phyloP scores from a whole-genome alignment of 768 basidiomycete species.

The Dioszegia hungarica region DNA sequence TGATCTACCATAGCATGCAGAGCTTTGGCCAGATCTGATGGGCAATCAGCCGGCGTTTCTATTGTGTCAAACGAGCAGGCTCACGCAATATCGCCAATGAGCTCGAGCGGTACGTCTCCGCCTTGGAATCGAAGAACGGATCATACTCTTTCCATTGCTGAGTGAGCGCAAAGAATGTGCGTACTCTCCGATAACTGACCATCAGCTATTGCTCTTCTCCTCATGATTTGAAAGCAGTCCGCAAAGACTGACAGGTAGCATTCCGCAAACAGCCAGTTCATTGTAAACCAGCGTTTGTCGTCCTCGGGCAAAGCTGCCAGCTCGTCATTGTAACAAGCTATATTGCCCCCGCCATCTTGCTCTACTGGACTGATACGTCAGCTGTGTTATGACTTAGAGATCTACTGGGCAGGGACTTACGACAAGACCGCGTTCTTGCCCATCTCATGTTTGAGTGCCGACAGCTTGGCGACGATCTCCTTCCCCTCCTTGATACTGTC shows the following conservation, averaged over 20 bases:
- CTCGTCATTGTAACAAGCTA: slow-evolving; percentile 71
- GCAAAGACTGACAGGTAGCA: slow-evolving; percentile 99
- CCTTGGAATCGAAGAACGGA: slow-evolving; percentile 76
- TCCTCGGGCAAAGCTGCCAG: slow-evolving; percentile 55
- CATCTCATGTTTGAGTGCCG: slow-evolving; percentile 84
- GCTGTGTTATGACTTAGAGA: not conserved
- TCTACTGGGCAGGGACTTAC: slow-evolving; percentile 49
- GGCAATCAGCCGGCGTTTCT: too few relatives aligned
- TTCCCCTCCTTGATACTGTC: slow-evolving; percentile 66
- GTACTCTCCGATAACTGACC: slow-evolving; percentile 81
- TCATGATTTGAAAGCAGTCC: slow-evolving; percentile 74
- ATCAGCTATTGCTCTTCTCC: too few relatives aligned
- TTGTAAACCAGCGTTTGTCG: too few relatives aligned
- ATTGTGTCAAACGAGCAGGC: too few relatives aligned
- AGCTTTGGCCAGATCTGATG: slow-evolving; percentile 45
- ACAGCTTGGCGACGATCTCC: slow-evolving; percentile 65
- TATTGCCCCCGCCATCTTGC: slow-evolving; percentile 69
- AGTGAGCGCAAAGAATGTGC: slow-evolving; percentile 66
- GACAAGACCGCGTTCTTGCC: slow-evolving; percentile 65
- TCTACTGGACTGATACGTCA: slow-evolving; percentile 59
- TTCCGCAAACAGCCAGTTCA: too few relatives aligned
- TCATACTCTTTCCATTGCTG: slow-evolving; percentile 70
- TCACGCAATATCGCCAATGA: slow-evolving; percentile 69
- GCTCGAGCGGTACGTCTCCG: slow-evolving; percentile 74
- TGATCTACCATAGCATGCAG: slow-evolving; percentile 34